Conservation (phyloP, 371 early-diverging fungal genomes). For the Apophysomyces trapeziformis region DNA sequence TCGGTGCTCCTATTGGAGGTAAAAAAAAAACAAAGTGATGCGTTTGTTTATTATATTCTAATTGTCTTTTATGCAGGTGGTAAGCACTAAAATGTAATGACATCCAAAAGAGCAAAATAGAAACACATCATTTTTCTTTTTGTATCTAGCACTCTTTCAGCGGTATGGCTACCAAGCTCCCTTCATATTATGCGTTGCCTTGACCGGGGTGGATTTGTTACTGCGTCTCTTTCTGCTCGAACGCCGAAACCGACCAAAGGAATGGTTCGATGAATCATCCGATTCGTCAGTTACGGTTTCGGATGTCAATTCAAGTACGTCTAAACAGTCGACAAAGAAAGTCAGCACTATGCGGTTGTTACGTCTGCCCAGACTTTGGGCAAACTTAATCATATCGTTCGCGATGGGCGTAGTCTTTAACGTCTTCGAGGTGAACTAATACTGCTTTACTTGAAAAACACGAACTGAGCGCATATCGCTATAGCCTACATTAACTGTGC, state of each 20-base stretch:
- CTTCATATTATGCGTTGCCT: constrained; percentile 63
- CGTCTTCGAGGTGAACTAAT: constrained; percentile 29
- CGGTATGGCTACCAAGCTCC: constrained; percentile 61
- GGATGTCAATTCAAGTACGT: not conserved
- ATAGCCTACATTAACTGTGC: constrained; percentile 51
- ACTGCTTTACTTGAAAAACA: not conserved
- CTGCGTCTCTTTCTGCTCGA: constrained; percentile 49
- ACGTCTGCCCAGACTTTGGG: constrained; percentile 22
- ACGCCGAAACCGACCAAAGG: constrained; percentile 27
- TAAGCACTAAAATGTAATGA: not conserved
- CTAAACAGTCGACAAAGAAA: not conserved
- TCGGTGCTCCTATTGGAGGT: constrained; percentile 38
- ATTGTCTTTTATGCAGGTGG: constrained; percentile 2
- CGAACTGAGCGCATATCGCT: not conserved
- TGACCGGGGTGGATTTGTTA: constrained; percentile 54
- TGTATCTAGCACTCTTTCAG: constrained; percentile 47
- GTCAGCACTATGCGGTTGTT: constrained; percentile 25
- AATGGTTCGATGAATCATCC: constrained; percentile 20
- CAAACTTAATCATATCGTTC: constrained; percentile 26
- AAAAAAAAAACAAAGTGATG: not conserved
- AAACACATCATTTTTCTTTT: not conserved
- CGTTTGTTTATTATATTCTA: not conserved
- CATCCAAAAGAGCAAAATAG: not conserved
- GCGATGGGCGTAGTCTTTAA: constrained; percentile 23
- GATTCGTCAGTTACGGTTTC: not conserved